Percentiles rank a stretch among this genome's conserved stretches.
These are phyloP conservation scores for Coemansia sp. DNA, from an alignment of 192 early-diverging fungal genomes.

Conservation along the genomic window DNA sequence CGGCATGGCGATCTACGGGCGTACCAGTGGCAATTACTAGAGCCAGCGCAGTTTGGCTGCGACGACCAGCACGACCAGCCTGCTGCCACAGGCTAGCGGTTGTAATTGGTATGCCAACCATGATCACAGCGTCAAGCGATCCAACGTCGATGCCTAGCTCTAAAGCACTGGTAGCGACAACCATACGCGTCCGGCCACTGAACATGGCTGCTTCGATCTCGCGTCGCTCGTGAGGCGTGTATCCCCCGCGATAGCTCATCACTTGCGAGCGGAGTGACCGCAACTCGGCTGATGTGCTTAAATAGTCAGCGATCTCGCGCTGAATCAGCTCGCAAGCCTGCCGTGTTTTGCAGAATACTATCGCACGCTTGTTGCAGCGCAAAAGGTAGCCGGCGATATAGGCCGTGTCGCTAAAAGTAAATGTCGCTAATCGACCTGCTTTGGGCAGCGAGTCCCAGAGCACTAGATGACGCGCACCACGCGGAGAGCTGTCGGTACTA, in stretches of 20 bases:
- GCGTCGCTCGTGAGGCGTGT: conserved; percentile 63
- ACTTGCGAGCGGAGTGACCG: conserved; percentile 24
- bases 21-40: conserved; percentile 63
- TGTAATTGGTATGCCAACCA: conserved; percentile 67
- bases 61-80: conserved; percentile 74
- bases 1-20: conserved; percentile 62
- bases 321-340: conserved; percentile 57
- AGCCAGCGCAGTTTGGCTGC: conserved; percentile 61
- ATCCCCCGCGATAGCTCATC: conserved; percentile 81
- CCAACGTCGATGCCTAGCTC: conserved; percentile 89
- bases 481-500: conserved; percentile 30
- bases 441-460: conserved; percentile 21
- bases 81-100: conserved; percentile 66
- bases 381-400: conserved; percentile 47
- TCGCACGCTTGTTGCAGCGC: conserved; percentile 39
- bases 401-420: conserved; percentile 28
- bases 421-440: not conserved
- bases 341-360: conserved; percentile 62
- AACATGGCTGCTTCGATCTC: conserved; percentile 74
- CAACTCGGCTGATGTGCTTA: conserved; percentile 3
- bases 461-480: conserved; percentile 18
- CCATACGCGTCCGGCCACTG: conserved; percentile 62
- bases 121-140: conserved; percentile 69
- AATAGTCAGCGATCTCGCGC: conserved; percentile 25
- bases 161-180: conserved; percentile 79